phyloP scores from a whole-genome alignment of 1,284 basidiomycete species.

The Apiotrichum laibachii region DNA sequence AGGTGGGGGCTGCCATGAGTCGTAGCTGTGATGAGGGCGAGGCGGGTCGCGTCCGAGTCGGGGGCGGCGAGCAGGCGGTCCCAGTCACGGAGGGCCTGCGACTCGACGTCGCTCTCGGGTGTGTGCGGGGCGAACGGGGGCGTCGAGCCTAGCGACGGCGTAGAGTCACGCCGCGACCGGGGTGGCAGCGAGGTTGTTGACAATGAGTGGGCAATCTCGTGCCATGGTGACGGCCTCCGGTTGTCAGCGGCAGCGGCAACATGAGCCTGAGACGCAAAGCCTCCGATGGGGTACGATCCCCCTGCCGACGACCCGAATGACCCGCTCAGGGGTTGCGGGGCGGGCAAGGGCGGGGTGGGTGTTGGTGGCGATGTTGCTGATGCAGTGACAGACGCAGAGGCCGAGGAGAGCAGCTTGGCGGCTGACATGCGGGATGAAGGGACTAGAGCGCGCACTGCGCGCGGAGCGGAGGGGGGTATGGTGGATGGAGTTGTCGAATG shows the following conservation, averaged over 20 bases:
- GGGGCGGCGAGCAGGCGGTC: conserved; percentile 34
- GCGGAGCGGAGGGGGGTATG: not conserved
- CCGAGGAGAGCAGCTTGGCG: not conserved
- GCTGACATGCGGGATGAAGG: not conserved
- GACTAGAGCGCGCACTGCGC: not conserved
- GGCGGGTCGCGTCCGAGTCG: conserved; percentile 29
- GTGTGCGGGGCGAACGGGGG: conserved; percentile 5
- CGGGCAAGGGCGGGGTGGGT: not conserved
- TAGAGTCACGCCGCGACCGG: conserved; percentile 12
- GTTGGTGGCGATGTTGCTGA: not conserved
- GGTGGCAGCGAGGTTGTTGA: conserved; percentile 34
- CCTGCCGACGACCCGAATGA: not conserved
- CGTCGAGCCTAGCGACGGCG: conserved; percentile 9
- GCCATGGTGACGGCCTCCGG: conserved; percentile 47
- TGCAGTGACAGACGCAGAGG: not conserved
- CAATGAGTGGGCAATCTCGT: conserved; percentile 42
- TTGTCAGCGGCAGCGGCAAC: not conserved
- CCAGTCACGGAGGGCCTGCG: conserved; percentile 42
- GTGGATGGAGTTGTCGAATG: not conserved
- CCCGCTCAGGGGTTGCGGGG: not conserved
- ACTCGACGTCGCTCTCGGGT: conserved; percentile 4
- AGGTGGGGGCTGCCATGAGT: conserved; percentile 18
- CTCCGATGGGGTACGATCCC: not conserved
- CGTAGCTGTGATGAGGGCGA: conserved; percentile 34
- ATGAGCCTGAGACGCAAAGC: not conserved